Evolutionary conservation across 169 alveolate genomes (phyloP), one percentile per base, ranked within the genome.

Genomic region (Cryptosporidium viatorum): DNA sequence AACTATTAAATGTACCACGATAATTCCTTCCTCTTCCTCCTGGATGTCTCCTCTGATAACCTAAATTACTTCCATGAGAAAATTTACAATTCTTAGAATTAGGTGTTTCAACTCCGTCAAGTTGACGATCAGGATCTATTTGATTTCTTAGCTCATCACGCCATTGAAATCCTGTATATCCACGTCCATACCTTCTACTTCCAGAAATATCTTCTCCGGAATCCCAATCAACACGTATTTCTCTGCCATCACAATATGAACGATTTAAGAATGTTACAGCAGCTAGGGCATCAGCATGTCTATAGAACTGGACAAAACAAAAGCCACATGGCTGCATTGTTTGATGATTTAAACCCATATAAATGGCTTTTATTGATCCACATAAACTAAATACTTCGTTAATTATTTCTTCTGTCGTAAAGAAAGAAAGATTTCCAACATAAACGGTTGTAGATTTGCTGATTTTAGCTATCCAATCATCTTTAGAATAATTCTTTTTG

Each of bases 321-420:
- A 97, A 97, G 4, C 99, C 99, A 84, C 98, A 96, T 21, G 98
- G 98, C 33, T 94, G 93, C 52, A 92, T 91, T 48, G 95, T 93
- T 16, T 92, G 92, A 67, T 93, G 86, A 85, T 95, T 97, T 39
- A 96, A 92, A 21, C 99, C 99, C 98, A 97, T 96, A 48, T 95
- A 93, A 10, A 97, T 92, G 48, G 95, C 91, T 74, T 94, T 95
- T 35, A 97, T 95, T 69, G 92, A 91, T 10, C 98, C 99, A 59
- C 97, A 95, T 33, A 86, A 84, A 51, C 94, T 85, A 92, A 96
- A 95, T 51, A 93, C 89, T 92, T 95, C 98, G 71, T 93, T 93
- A 68, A 97, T 92, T 80, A 96, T 95, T 21, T 93, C 93, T 86
- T 97, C 98, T 37, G 96, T 95, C 18, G 98, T 96, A 67, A 92